A percentile compares a stretch with the other conserved stretches of the same genome.
Conservation (phyloP, 2,329 filamentous ascomycete genomes). For the Fusarium tanahbumbuense region DNA sequence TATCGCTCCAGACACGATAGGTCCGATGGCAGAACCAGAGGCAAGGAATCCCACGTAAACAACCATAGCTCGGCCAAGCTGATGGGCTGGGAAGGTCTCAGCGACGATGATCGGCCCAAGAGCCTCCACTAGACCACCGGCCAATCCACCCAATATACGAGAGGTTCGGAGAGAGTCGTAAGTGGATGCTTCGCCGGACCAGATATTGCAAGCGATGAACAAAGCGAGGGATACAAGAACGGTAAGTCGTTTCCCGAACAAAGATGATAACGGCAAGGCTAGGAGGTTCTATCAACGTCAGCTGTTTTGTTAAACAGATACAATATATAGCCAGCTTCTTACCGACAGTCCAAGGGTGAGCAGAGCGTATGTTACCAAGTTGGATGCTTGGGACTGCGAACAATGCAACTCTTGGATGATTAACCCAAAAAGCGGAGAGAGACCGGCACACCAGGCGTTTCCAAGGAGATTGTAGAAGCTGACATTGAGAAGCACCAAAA, state of each 20-base stretch:
- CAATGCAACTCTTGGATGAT: slow-evolving; percentile 14
- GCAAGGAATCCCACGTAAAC: slow-evolving; percentile 15
- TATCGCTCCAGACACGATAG: background rate
- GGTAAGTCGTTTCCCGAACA: slow-evolving; percentile 4
- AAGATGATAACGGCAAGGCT: background rate
- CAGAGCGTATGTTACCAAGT: background rate
- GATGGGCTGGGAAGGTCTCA: slow-evolving; percentile 1
- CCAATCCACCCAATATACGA: slow-evolving; percentile 5
- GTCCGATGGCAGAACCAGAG: background rate
- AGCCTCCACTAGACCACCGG: slow-evolving; percentile 9
- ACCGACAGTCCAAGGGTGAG: slow-evolving; percentile 9
- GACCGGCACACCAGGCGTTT: slow-evolving; percentile 14
- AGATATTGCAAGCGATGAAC: slow-evolving; percentile 10
- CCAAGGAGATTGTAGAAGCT: slow-evolving; percentile 11
- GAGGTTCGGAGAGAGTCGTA: slow-evolving; percentile 3
- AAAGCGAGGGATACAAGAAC: background rate
- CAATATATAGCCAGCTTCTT: background rate
- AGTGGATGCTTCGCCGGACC: background rate
- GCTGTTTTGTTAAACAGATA: background rate
- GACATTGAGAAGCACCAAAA: slow-evolving; percentile 2
- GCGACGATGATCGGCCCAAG: slow-evolving; percentile 18
- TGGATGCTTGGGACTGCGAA: background rate
- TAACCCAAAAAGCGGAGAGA: slow-evolving; percentile 7
- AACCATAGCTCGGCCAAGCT: slow-evolving; percentile 7
- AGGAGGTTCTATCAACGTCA: slow-evolving; percentile 2